phyloP scores from a whole-genome alignment of 2,329 filamentous ascomycete species.

The Trichophaea hybrida region DNA sequence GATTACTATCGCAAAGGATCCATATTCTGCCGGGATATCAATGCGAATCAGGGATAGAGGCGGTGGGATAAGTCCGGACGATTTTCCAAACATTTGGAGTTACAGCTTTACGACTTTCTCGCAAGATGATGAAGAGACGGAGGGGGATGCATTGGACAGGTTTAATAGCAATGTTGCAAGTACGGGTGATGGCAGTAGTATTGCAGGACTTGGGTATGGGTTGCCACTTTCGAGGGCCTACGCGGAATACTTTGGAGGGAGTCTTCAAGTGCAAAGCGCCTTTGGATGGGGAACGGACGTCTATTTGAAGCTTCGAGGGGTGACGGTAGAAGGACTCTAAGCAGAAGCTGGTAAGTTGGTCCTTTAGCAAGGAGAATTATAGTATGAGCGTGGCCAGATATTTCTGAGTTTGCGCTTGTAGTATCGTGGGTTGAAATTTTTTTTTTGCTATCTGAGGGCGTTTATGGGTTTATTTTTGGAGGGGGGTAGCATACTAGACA shows the following conservation, averaged over 20 bases:
- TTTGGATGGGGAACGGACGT: conserved; percentile 80
- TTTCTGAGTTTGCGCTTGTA: not conserved
- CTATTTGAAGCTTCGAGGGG: conserved; percentile 49
- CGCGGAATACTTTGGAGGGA: conserved; percentile 94
- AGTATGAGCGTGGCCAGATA: not conserved
- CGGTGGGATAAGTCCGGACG: conserved; percentile 74
- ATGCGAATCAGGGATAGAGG: conserved; percentile 93
- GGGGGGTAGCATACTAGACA: not conserved
- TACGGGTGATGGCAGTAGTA: conserved; percentile 61
- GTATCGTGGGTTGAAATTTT: not conserved
- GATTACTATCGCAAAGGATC: conserved; percentile 70
- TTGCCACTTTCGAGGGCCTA: conserved; percentile 82
- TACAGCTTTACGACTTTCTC: conserved; percentile 91
- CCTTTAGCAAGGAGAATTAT: not conserved
- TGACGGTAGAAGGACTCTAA: conserved; percentile 32
- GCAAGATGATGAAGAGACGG: conserved; percentile 33
- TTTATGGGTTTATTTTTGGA: not conserved
- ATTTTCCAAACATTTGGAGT: conserved; percentile 80
- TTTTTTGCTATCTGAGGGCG: not conserved
- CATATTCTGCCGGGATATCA: conserved; percentile 51
- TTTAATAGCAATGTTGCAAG: conserved; percentile 60
- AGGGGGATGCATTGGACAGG: conserved; percentile 45
- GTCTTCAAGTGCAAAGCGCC: conserved; percentile 85
- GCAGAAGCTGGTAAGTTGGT: not conserved
- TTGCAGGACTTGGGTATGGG: conserved; percentile 87